phyloP scores from a whole-genome alignment of 768 basidiomycete genomes.

The Porpolomopsis calyptriformis region DNA sequence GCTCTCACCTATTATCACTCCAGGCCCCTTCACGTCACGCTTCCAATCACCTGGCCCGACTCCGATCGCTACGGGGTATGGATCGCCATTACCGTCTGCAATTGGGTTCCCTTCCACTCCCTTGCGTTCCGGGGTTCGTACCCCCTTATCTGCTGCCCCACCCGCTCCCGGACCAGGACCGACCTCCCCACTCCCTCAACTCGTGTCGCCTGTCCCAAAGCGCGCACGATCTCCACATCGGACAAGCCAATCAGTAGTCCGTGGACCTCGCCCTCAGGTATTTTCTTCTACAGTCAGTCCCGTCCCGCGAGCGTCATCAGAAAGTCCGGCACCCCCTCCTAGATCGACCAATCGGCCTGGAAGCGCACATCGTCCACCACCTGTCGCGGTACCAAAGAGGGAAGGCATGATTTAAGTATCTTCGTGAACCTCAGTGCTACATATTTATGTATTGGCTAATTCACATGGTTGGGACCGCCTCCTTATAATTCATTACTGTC shows the following conservation, averaged over 20 bases:
- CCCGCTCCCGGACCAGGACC: constrained; percentile 18
- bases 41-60: constrained; percentile 2
- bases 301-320: constrained; percentile 23
- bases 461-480: neutral
- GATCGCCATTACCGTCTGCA: neutral
- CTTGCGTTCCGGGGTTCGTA: neutral
- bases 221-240: constrained; percentile 22
- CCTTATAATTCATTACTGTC: neutral
- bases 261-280: constrained; percentile 9
- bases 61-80: neutral
- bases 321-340: constrained; percentile 49
- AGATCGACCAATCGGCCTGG: constrained; percentile 59
- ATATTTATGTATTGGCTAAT: no score
- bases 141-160: constrained; percentile 11
- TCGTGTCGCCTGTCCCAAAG: constrained; percentile 25
- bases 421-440: no score
- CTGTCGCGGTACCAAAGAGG: constrained; percentile 41
- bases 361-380: constrained; percentile 42
- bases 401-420: constrained; percentile 66
- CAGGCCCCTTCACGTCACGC: constrained; percentile 3
- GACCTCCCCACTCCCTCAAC: constrained; percentile 15
- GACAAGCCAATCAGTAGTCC: constrained; percentile 3
- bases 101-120: neutral
- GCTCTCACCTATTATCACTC: constrained; percentile 7
- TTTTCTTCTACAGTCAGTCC: constrained; percentile 9